These are phyloP conservation scores for Chloromonas sp. DNA, from an alignment of 163 green algal genomes.

Conservation along the genomic window DNA sequence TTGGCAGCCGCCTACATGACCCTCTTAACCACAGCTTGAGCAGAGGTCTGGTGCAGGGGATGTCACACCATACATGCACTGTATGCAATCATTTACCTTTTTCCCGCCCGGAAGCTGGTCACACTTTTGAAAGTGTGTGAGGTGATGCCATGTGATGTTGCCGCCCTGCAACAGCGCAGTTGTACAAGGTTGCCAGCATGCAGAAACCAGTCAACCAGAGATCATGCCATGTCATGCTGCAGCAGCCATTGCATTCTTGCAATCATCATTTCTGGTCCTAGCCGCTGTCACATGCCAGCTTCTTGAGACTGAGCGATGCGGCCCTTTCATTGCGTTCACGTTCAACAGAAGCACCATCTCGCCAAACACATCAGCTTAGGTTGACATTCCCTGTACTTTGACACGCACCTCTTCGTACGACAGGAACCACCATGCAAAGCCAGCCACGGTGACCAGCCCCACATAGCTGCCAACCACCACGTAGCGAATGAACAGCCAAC, in stretches of 20 bases:
- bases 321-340: not conserved
- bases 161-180: conserved; percentile 31
- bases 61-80: too few relatives aligned
- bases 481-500: conserved; percentile 86
- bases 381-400: not conserved
- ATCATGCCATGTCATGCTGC: not conserved
- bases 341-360: not conserved
- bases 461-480: conserved; percentile 83
- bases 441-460: conserved; percentile 72
- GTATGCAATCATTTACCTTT: not conserved
- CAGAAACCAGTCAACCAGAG: not conserved
- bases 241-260: not conserved
- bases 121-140: conserved; percentile 75
- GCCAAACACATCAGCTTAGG: not conserved
- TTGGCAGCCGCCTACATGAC: too few relatives aligned
- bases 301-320: not conserved
- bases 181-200: not conserved
- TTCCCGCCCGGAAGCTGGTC: conserved; percentile 14
- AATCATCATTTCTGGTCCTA: not conserved
- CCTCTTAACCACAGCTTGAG: too few relatives aligned
- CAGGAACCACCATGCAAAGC: conserved; percentile 89
- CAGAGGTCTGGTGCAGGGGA: too few relatives aligned
- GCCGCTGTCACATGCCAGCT: not conserved
- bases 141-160: conserved; percentile 62
- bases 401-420: conserved; percentile 31